A percentile compares a stretch with the other conserved stretches of the same genome.
Conservation (phyloP, 768 basidiomycete genomes). For the Suillus paluster region DNA sequence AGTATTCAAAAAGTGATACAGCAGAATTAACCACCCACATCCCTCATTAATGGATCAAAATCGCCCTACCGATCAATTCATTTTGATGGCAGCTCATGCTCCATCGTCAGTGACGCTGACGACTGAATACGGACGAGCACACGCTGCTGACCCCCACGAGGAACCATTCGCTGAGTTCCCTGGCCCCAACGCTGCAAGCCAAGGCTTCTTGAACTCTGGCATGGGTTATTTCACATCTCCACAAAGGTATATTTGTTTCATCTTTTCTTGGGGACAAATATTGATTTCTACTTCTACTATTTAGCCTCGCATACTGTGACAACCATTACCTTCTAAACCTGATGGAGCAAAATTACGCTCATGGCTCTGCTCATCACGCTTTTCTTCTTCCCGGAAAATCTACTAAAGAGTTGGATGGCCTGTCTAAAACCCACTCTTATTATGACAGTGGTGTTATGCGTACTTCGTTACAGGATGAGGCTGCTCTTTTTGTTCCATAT, state of each 20-base stretch:
- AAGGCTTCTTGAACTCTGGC: background rate
- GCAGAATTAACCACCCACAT: background rate
- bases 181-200: background rate
- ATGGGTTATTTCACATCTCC: background rate
- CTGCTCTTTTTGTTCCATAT: background rate
- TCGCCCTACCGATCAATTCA: background rate
- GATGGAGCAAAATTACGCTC: background rate
- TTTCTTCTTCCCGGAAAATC: background rate
- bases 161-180: background rate
- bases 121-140: background rate
- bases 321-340: background rate
- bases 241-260: background rate
- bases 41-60: background rate
- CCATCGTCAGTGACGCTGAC: background rate
- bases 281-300: background rate
- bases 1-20: too few relatives aligned
- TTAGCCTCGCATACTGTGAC: background rate
- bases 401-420: background rate
- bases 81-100: background rate
- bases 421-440: too few relatives aligned
- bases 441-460: background rate
- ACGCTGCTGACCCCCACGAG: background rate
- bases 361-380: background rate
- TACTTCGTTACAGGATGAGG: background rate
- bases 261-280: background rate